Conservation (phyloP, 768 basidiomycete genomes). For the Strobilomyces echinocephalus region DNA sequence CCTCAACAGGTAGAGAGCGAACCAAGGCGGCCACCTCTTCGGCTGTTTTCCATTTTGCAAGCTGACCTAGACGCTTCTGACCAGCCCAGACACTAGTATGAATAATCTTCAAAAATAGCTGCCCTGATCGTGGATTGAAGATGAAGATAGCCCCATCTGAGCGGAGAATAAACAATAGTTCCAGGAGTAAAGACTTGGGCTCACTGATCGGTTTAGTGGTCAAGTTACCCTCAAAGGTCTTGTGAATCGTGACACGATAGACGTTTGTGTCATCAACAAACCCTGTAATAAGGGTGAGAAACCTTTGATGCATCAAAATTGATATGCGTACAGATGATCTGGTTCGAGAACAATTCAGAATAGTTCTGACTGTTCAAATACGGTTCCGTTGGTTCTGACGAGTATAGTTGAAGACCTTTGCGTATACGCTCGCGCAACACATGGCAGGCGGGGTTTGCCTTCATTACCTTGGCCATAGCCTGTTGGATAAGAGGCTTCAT, state of each 20-base stretch:
- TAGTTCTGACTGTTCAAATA: slow-evolving; percentile 99
- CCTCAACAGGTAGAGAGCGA: slow-evolving; percentile 97
- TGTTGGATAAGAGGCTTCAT: slow-evolving; percentile 97
- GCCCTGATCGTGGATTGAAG: slow-evolving; percentile 98
- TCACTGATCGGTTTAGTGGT: slow-evolving; percentile 97
- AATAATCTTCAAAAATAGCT: slow-evolving; percentile 97
- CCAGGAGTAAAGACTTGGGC: slow-evolving; percentile 16
- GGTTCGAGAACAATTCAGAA: slow-evolving; percentile 95
- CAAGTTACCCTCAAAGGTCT: slow-evolving; percentile 99
- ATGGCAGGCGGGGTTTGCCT: slow-evolving; percentile 96
- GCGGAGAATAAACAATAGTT: not conserved
- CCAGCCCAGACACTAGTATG: slow-evolving; percentile 99
- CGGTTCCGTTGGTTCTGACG: slow-evolving; percentile 98
- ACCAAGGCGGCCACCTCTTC: slow-evolving; percentile 99
- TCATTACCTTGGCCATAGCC: slow-evolving; percentile 99
- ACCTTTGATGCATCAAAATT: not conserved
- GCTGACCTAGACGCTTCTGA: slow-evolving; percentile 98
- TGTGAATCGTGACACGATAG: slow-evolving; percentile 99
- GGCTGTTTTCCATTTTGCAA: slow-evolving; percentile 99
- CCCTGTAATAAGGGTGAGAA: slow-evolving; percentile 45
- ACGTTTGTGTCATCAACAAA: slow-evolving; percentile 99
- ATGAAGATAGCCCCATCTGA: slow-evolving; percentile 95
- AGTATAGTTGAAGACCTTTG: slow-evolving; percentile 97
- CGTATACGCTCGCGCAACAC: slow-evolving; percentile 98
- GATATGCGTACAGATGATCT: slow-evolving; percentile 78